Evolutionary conservation across 306 rosid species (phyloP), one percentile per base, ranked within the genome.

Genomic region (Argentina anserina): DNA sequence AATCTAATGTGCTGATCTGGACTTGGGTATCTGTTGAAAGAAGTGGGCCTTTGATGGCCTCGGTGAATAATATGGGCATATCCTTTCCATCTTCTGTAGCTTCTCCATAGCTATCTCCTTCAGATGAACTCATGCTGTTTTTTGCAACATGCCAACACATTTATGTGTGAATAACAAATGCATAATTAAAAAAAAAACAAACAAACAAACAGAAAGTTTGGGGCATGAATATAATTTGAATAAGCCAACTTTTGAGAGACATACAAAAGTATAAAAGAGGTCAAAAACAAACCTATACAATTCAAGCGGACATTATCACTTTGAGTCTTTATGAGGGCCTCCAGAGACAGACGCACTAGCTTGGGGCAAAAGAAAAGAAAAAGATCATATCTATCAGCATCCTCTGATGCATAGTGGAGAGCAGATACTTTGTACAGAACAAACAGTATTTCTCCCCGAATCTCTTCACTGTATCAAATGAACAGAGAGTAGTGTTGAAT

Each of bases 21-120:
- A 94, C 96, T 83, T 89, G 87, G 79, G 67, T 86, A 63, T 89
- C 86, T 9, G 95, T 85, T 10, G 98, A 89, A 75, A 94, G 94
- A 52, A 94, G 81, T 59, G 98, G 96, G 29, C 97, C 96, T 77
- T 94, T 91, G 79, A 94, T 87, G 78, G 98, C 98, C 81, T 94
- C 98, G 10, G 92, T 87, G 63, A 94, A 89, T 77, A 85, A 80
- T 68, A 75, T 65, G 79, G 81, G 74, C 55, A 65, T 87, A 59
- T 82, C 84, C 63, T 63, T 65, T 72, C 75, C 84, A 65, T 80
- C 87, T 21, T 83, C 86, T 41, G 71, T 65, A 64, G 70, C 83
- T 59, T 77, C 73, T 46, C 67, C 65, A 34, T 60, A 71, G 76
- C 77, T 79, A 78, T 76, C 84, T 61, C 76, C 86, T 69, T 81